These are phyloP conservation scores for Mesotaenium endlicherianum DNA, from an alignment of 139 green algal species.

Conservation along the genomic window DNA sequence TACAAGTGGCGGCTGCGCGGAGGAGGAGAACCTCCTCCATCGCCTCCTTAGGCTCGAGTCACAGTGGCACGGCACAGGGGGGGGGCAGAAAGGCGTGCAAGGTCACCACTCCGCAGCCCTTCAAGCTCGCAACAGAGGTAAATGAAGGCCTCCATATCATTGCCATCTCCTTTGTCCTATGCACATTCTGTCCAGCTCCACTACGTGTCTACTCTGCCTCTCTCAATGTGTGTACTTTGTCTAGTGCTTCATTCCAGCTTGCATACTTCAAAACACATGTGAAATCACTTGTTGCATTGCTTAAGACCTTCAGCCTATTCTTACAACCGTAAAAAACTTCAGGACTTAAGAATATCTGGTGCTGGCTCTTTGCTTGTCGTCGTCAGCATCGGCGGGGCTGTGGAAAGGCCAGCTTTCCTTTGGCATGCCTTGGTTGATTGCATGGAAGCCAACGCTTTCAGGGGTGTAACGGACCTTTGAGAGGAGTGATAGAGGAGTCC, in stretches of 20 bases:
- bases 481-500: not conserved
- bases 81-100: not conserved
- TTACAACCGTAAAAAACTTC: too few relatives aligned
- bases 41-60: too few relatives aligned
- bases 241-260: not conserved
- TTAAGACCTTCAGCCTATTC: not conserved
- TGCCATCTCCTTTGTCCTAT: not conserved
- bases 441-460: not conserved
- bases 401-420: too few relatives aligned
- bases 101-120: not conserved
- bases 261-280: not conserved
- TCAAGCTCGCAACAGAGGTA: not conserved
- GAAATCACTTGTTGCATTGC: not conserved
- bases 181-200: not conserved
- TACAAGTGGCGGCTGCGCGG: too few relatives aligned
- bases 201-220: not conserved
- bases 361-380: too few relatives aligned
- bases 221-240: not conserved
- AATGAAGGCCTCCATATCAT: not conserved
- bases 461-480: not conserved
- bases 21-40: too few relatives aligned
- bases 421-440: not conserved
- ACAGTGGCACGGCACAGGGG: too few relatives aligned
- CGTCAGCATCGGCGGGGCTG: too few relatives aligned
- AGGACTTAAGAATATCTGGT: too few relatives aligned